Evolutionary conservation across 108 stramenopile genomes (phyloP).

Genomic region (Asterionellopsis glacialis): DNA sequence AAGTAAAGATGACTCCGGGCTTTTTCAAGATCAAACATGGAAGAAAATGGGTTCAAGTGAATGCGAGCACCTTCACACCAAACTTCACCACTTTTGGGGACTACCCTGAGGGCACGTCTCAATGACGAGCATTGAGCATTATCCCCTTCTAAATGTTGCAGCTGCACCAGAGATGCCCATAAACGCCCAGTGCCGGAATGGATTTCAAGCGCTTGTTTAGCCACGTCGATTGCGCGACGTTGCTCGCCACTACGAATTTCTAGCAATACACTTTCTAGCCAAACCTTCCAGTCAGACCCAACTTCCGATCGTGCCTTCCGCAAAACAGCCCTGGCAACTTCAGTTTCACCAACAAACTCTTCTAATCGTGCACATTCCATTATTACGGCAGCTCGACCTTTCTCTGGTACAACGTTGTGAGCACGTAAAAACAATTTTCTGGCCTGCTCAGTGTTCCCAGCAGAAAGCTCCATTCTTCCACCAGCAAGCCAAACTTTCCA

Average conservation of each 20-base stretch:
- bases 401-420: conserved; percentile 87
- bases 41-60: conserved; percentile 79
- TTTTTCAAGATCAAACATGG: conserved; percentile 73
- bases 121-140: conserved; percentile 64
- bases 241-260: conserved; percentile 74
- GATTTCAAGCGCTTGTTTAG: conserved; percentile 66
- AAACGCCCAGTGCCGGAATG: conserved; percentile 95
- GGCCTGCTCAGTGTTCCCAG: conserved; percentile 71
- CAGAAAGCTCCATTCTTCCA: conserved; percentile 90
- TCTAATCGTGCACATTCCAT: conserved; percentile 91
- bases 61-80: conserved; percentile 95
- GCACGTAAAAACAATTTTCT: conserved; percentile 81
- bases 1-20: conserved; percentile 84
- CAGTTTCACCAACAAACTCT: conserved; percentile 85
- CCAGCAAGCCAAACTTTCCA: conserved; percentile 97
- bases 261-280: conserved; percentile 89
- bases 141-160: conserved; percentile 77
- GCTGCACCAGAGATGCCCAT: conserved; percentile 95
- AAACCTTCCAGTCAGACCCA: conserved; percentile 94
- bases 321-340: conserved; percentile 81
- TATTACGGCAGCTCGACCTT: conserved; percentile 80
- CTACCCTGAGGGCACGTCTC: conserved; percentile 80
- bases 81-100: conserved; percentile 97
- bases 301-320: conserved; percentile 71
- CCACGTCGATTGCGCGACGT: conserved; percentile 60